Conservation (phyloP, 345 rosid genomes). For the Gossypium thurberi region DNA sequence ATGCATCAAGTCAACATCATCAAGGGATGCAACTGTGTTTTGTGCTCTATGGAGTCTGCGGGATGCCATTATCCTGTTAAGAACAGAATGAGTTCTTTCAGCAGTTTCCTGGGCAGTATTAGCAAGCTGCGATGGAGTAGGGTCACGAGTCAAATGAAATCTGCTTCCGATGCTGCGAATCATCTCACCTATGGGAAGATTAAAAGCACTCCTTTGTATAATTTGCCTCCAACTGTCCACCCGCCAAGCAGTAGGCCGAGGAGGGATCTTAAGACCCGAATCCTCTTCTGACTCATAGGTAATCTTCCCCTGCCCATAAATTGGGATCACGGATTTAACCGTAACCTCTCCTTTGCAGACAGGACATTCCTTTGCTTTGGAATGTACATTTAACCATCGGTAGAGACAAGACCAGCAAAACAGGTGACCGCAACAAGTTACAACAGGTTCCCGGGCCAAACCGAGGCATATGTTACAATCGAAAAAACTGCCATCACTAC, state of each 20-base stretch:
- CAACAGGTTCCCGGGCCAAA: conserved; percentile 75
- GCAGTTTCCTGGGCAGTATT: conserved; percentile 37
- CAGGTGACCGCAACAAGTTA: conserved; percentile 90
- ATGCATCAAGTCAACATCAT: conserved; percentile 1
- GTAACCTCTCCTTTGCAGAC: conserved; percentile 96
- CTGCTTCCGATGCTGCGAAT: conserved; percentile 67
- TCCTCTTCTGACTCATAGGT: conserved; percentile 53
- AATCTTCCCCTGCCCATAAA: conserved; percentile 72
- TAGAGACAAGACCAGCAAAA: conserved; percentile 93
- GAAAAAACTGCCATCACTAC: conserved; percentile 66
- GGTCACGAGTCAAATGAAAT: conserved; percentile 48
- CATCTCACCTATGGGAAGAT: conserved; percentile 75
- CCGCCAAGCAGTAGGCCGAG: conserved; percentile 67
- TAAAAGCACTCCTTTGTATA: conserved; percentile 23
- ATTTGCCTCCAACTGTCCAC: conserved; percentile 88
- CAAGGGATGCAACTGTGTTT: conserved; percentile 34
- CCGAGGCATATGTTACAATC: conserved; percentile 83
- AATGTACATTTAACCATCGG: conserved; percentile 64
- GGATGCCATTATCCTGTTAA: conserved; percentile 58
- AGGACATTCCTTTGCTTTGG: conserved; percentile 89
- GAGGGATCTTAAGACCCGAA: conserved; percentile 41
- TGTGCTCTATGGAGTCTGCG: conserved; percentile 75
- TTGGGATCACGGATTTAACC: conserved; percentile 63
- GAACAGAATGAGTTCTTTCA: conserved; percentile 43
- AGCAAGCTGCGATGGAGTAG: conserved; percentile 36